These are phyloP conservation scores for Maudiozyma turicensis DNA, from an alignment of 805 yeast genomes.

Conservation along the genomic window DNA sequence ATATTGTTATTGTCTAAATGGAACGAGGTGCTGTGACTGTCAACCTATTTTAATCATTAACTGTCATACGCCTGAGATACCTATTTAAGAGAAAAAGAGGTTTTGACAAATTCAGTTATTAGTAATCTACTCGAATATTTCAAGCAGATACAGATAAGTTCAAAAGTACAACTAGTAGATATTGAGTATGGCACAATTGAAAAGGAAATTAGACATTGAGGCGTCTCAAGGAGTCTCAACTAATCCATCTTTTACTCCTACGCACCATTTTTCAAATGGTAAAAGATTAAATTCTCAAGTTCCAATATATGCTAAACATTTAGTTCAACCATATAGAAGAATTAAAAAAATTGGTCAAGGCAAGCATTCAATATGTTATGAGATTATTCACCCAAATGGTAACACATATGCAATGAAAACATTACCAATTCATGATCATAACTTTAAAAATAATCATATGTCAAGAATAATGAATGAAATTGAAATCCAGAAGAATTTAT, in stretches of 20 bases:
- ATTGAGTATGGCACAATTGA: neutral
- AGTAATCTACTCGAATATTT: too few relatives aligned
- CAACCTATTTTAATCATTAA: too few relatives aligned
- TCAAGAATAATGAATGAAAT: slow-evolving; percentile 1
- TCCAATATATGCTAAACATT: neutral
- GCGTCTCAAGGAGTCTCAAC: neutral
- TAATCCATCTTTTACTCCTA: neutral
- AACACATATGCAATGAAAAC: slow-evolving; percentile 2
- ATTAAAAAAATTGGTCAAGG: slow-evolving; percentile 1
- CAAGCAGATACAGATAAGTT: too few relatives aligned
- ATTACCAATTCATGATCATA: slow-evolving; percentile 1
- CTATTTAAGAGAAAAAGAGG: too few relatives aligned
- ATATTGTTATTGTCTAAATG: too few relatives aligned
- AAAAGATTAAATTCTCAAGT: slow-evolving; percentile 2
- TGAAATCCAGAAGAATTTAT: slow-evolving; percentile 1
- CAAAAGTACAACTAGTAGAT: neutral
- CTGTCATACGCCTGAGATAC: too few relatives aligned
- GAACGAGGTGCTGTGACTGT: too few relatives aligned
- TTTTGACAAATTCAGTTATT: too few relatives aligned
- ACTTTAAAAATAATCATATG: neutral
- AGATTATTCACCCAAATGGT: slow-evolving; percentile 4
- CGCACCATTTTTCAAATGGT: neutral
- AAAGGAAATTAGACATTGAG: neutral
- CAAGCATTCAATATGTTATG: slow-evolving; percentile 1
- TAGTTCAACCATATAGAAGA: slow-evolving; percentile 1